Evolutionary conservation across 352 stramenopile species (phyloP).

Genomic region (Pythium insidiosum): DNA sequence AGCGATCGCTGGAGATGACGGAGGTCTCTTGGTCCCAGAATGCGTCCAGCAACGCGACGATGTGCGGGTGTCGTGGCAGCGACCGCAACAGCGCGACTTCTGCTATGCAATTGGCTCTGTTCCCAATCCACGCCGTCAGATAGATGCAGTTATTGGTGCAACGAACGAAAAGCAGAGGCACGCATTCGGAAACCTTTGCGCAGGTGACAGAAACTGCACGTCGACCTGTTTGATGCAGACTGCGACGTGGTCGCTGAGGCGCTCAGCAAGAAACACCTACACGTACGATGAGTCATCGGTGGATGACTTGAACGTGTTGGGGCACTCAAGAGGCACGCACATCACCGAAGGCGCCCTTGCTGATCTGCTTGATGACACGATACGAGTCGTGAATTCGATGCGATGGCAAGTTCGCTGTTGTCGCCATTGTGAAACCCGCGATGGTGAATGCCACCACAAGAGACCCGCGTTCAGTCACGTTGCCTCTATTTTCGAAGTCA

Average conservation of each 20-base stretch:
- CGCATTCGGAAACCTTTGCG: conserved; percentile 47
- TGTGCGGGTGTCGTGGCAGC: conserved; percentile 39
- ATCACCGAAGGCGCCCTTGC: conserved; percentile 41
- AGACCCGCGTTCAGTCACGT: too few species aligned
- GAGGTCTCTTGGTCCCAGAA: conserved; percentile 26
- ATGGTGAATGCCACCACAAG: too few species aligned
- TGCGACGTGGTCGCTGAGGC: conserved; percentile 10
- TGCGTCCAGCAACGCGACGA: conserved; percentile 46
- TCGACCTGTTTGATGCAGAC: conserved; percentile 60
- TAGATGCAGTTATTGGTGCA: too few species aligned
- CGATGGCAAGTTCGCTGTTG: too few species aligned
- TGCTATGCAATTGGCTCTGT: conserved; percentile 34
- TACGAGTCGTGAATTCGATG: too few species aligned
- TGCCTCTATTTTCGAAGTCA: too few species aligned
- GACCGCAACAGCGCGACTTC: conserved; percentile 37
- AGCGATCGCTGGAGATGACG: conserved; percentile 9
- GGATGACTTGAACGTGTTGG: too few species aligned
- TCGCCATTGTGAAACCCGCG: too few species aligned
- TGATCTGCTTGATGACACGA: conserved; percentile 26
- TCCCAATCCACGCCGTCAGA: too few species aligned
- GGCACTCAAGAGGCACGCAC: too few species aligned
- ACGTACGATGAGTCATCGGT: too few species aligned
- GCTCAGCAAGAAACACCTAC: conserved; percentile 42
- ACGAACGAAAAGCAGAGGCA: too few species aligned
- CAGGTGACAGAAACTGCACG: conserved; percentile 27